These are phyloP conservation scores for Lablab purpureus DNA, from an alignment of 306 rosid species.

Conservation along the genomic window DNA sequence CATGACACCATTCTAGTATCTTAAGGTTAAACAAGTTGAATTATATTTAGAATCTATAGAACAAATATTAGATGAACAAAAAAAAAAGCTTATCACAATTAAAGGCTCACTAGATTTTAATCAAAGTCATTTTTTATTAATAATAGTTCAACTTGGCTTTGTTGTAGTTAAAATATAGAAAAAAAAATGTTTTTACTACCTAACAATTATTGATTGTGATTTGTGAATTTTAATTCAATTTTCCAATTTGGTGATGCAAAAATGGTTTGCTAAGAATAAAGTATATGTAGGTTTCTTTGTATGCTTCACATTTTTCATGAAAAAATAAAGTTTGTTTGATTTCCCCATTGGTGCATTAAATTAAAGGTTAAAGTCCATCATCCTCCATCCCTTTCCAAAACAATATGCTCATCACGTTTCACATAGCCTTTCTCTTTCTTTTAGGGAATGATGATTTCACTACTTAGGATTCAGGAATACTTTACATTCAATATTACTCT, in stretches of 20 bases:
- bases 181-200: background rate
- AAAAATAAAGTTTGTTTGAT: background rate
- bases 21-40: no score
- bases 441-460: no score
- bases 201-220: background rate
- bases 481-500: no score
- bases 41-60: no score
- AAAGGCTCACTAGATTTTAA: no score
- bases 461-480: no score
- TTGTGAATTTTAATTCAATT: background rate
- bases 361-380: background rate
- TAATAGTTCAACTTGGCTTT: no score
- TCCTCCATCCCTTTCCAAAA: background rate
- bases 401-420: background rate
- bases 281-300: background rate
- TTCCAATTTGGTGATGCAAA: background rate
- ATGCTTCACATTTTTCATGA: constrained; percentile 1
- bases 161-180: no score
- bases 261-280: background rate
- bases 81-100: no score
- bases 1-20: no score
- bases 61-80: no score
- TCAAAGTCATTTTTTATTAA: no score
- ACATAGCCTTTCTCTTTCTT: background rate
- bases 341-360: constrained; percentile 14